Evolutionary conservation across 352 stramenopile genomes (phyloP), one percentile per base, ranked within the genome.

Genomic region (Phytophthora hibernalis): DNA sequence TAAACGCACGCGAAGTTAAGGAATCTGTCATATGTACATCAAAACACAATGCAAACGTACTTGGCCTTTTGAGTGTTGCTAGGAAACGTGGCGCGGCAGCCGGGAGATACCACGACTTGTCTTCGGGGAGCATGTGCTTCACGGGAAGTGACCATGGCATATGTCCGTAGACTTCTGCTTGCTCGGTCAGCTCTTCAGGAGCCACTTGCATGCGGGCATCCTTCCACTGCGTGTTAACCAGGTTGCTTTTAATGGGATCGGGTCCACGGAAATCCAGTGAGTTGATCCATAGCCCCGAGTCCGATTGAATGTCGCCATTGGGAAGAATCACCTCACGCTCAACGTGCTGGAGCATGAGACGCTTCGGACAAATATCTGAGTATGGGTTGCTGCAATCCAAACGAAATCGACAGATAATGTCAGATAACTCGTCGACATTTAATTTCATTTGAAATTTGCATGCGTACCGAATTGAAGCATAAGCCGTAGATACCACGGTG

Each of bases 231-330:
- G 82, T 92, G 12, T 26, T 61, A 1, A 38, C 63, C 20, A 94
- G 68, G 60, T 74, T 70, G 33, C 66, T 74, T 15, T 76, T 75
- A 20, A 94, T 71, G 3, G 83, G 71, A 18, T 75, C 69, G 12
- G 82, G 60, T 10, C 85, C 82, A 35, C 80, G 83, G 55, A 90
- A 94, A 65, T 94, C 85, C 9, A 90, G 44, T 20, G 79, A 80
- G 54, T 88, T 90, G 42, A 94, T 47, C 85, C 83, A 92, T n/a
- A 94, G 57, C 12, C 85, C 85, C 5, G 82, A 75, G 65, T 94
- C 85, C 4, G 74, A 79, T 28, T 75, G 21, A 31, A 89, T 48
- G 15, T 74, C 67, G 2, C 79, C 83, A 33, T 79, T 85, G 6
- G 76, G 58, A 22, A 83, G 71, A 38, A 74, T 37, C 7, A 83